These are phyloP conservation scores for Juglanconis oblonga DNA, from an alignment of 2,329 filamentous ascomycete species.

Conservation along the genomic window DNA sequence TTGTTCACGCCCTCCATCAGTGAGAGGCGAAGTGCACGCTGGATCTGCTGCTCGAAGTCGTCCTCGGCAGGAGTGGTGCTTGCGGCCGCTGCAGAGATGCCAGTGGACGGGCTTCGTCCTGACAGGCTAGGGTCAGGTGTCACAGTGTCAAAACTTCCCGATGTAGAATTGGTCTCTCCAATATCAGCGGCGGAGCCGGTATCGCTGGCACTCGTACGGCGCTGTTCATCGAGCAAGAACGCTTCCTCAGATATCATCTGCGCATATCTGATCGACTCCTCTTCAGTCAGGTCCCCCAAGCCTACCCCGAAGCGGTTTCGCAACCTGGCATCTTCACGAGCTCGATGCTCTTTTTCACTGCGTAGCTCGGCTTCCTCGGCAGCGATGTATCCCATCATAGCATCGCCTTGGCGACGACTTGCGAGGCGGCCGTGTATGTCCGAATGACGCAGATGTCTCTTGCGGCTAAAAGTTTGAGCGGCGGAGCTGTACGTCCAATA, in stretches of 20 bases:
- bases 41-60: slow-evolving; percentile 59
- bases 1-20: slow-evolving; percentile 55
- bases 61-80: slow-evolving; percentile 34
- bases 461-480: slow-evolving; percentile 70
- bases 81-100: slow-evolving; percentile 23
- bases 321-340: slow-evolving; percentile 67
- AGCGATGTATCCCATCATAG: slow-evolving; percentile 77
- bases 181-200: slow-evolving; percentile 49
- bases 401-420: slow-evolving; percentile 58
- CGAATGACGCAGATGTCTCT: slow-evolving; percentile 72
- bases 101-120: slow-evolving; percentile 32
- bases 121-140: slow-evolving; percentile 55
- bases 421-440: slow-evolving; percentile 52
- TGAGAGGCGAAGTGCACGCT: slow-evolving; percentile 61
- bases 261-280: slow-evolving; percentile 63
- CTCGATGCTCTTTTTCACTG: slow-evolving; percentile 64
- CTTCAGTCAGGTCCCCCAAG: slow-evolving; percentile 63
- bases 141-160: slow-evolving; percentile 42
- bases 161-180: slow-evolving; percentile 41
- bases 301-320: slow-evolving; percentile 82
- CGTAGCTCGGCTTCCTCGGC: slow-evolving; percentile 82
- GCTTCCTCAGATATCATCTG: slow-evolving; percentile 65
- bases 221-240: slow-evolving; percentile 54
- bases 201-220: slow-evolving; percentile 49
- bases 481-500: slow-evolving; percentile 94